These are phyloP conservation scores for Cucumis cinereus DNA, from an alignment of 306 rosid species.

Conservation along the genomic window DNA sequence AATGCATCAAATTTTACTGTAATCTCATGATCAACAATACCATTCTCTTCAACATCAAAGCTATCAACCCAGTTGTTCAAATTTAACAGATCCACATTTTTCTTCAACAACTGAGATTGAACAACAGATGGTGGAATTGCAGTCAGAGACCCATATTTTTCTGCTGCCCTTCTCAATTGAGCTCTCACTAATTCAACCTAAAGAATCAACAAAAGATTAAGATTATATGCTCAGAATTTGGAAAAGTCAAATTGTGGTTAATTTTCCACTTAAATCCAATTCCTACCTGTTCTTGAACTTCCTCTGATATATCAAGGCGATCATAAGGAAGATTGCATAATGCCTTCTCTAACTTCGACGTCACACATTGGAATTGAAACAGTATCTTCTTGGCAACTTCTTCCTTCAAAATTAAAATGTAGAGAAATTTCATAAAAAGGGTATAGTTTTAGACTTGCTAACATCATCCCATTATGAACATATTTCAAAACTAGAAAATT, in stretches of 20 bases:
- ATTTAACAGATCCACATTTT: conserved; percentile 26
- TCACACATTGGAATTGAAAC: conserved; percentile 69
- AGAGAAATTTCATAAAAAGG: conserved; percentile 38
- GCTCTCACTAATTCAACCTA: conserved; percentile 90
- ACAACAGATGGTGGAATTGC: conserved; percentile 31
- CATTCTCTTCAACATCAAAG: conserved; percentile 29
- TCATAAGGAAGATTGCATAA: conserved; percentile 53
- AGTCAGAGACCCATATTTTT: conserved; percentile 53
- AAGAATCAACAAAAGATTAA: conserved; percentile 8
- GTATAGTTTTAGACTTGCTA: conserved; percentile 11
- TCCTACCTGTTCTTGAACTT: conserved; percentile 89
- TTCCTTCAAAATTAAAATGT: conserved; percentile 58
- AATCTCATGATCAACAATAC: conserved; percentile 18
- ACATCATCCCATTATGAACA: neutral
- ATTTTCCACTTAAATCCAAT: conserved; percentile 24
- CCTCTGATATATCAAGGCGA: conserved; percentile 65
- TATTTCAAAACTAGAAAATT: neutral
- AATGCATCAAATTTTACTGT: conserved; percentile 27
- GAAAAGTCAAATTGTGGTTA: neutral
- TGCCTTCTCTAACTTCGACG: conserved; percentile 83
- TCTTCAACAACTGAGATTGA: conserved; percentile 37
- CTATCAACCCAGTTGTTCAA: conserved; percentile 27
- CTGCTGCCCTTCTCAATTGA: conserved; percentile 73
- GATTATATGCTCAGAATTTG: neutral
- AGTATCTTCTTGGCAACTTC: conserved; percentile 53